Evolutionary conservation across 352 stramenopile species (phyloP).

Genomic region (Pythium rhizo-oryzae): DNA sequence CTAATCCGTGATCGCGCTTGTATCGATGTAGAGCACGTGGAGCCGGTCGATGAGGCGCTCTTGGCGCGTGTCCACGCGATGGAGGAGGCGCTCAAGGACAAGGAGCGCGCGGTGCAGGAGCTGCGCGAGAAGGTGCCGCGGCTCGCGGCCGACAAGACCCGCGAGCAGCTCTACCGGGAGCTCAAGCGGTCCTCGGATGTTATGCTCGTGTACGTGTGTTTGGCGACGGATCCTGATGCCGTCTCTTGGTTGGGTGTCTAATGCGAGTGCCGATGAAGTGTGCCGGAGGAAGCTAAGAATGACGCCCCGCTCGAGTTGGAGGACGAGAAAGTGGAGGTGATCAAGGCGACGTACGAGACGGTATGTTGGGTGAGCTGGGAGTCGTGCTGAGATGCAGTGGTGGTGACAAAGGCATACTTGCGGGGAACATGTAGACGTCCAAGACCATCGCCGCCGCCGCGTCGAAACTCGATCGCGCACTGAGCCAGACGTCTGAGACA

Average conservation of each 20-base stretch:
- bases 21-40: conserved; percentile 62
- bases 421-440: conserved; percentile 39
- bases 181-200: conserved; percentile 64
- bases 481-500: conserved; percentile 71
- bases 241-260: neutral
- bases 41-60: conserved; percentile 50
- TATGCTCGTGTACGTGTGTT: conserved; percentile 38
- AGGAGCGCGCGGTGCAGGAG: conserved; percentile 53
- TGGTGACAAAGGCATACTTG: neutral
- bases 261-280: neutral
- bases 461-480: conserved; percentile 54
- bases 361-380: conserved; percentile 29
- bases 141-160: conserved; percentile 53
- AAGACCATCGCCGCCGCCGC: conserved; percentile 57
- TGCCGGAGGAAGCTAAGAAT: conserved; percentile 25
- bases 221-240: no score
- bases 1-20: no score
- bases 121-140: conserved; percentile 62
- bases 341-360: conserved; percentile 63
- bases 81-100: conserved; percentile 55
- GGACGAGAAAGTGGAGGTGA: conserved; percentile 40
- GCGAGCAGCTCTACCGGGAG: conserved; percentile 48
- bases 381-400: neutral
- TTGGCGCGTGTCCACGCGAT: conserved; percentile 46
- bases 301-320: conserved; percentile 43